phyloP scores from a whole-genome alignment of 176 grass and related monocot species.

The Ensete glaucum region DNA sequence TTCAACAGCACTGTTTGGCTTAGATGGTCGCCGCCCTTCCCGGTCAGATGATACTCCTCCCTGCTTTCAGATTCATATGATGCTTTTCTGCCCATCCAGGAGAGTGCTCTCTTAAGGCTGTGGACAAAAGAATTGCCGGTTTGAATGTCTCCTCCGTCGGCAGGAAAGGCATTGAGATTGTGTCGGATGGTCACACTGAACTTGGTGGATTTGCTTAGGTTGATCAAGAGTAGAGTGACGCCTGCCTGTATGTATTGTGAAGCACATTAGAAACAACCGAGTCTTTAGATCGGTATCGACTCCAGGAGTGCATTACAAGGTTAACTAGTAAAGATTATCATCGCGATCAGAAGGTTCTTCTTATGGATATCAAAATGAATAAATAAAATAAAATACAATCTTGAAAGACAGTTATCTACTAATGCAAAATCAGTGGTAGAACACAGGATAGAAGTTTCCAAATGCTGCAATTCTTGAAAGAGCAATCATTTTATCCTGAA shows the following conservation, averaged over 20 bases:
- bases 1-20: slow-evolving; percentile 73
- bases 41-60: slow-evolving; percentile 76
- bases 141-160: slow-evolving; percentile 41
- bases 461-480: no score
- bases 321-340: no score
- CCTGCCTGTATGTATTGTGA: slow-evolving; percentile 48
- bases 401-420: no score
- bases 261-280: background rate
- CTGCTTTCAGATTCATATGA: slow-evolving; percentile 46
- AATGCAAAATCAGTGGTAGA: no score
- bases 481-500: no score
- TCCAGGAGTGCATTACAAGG: background rate
- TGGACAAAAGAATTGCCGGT: slow-evolving; percentile 43
- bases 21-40: slow-evolving; percentile 36
- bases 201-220: slow-evolving; percentile 49
- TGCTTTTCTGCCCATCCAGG: slow-evolving; percentile 65
- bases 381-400: no score
- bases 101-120: slow-evolving; percentile 50
- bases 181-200: slow-evolving; percentile 62
- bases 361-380: no score
- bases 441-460: no score
- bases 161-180: slow-evolving; percentile 48
- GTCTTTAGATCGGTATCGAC: background rate
- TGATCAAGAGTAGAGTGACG: slow-evolving; percentile 66
- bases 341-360: no score